Base-by-base conservation (phyloP, 1,284 basidiomycete genomes). In the Cutaneotrichosporon daszewskae region DNA sequence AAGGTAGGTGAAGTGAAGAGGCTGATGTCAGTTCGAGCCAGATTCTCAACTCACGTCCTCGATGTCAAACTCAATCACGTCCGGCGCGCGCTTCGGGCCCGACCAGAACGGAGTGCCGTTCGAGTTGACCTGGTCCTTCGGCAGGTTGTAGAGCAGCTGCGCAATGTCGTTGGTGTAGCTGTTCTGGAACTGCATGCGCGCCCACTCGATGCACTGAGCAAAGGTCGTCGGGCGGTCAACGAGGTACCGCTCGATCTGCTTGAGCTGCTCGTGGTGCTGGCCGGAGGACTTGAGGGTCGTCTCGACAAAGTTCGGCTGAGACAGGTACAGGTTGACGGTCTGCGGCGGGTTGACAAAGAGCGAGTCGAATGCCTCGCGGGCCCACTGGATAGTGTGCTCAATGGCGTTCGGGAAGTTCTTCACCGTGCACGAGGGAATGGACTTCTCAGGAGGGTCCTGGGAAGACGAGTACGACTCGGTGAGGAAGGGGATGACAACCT, bases 341-440 rank as follows among this genome's bases (percentile, higher is more conserved):
- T 92, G 87, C 20, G 85, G 79, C 2, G 95, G 96, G 72, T 92
- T 92, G 61, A 95, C 85, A 63, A 97, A 99, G 40, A 89, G 76
- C 47, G 82, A 83, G 64, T 97, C 88, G 68, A 99, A 97, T 54
- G 89, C 85, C 64, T 85, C 83, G 54, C 91, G 84, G 55, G 88
- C 84, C 95, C 95, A 99, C 85, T 89, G 54, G 55, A 99, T 98
- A n/a, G 94, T 97, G 74, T 99, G 95, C 59, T 91, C 85, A 58
- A 99, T 99, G 26, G 86, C 84, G 68, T 99, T 96, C 23, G 95
- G 95, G 81, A 99, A 99, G 74, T 91, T 97, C 76, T 97, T 98
- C 64, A 99, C 87, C 9, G 95, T 99, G 73, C 96, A 99, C 31
- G 89, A 89, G 10, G 96, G 89, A 13, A 92, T 85, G 65, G 94